Evolutionary conservation across 2,329 filamentous ascomycete genomes (phyloP), one percentile per base, ranked within the genome.

Genomic region (Didymella pinodella): DNA sequence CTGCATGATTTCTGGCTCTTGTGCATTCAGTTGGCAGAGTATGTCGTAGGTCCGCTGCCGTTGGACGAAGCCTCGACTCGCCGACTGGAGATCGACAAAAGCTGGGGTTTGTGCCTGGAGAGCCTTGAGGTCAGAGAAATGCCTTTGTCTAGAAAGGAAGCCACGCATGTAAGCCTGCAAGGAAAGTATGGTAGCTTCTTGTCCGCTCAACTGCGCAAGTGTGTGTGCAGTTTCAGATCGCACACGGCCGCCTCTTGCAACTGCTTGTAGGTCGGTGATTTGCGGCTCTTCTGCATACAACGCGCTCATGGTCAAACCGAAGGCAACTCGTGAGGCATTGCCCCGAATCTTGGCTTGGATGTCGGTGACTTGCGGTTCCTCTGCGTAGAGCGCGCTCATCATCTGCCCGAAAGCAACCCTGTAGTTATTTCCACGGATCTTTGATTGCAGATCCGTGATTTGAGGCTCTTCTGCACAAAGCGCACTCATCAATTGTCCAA

Each of bases 1-100:
- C 31, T 87, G 80, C 25, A 87, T 79, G 38, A 93, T 85, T 61
- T 88, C 85, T 0, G 86, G 81, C 36, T 89, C 86, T 66, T 91
- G 86, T 2, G 87, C 86, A 50, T 88, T 81, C 26, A 98, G 85
- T 41, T 90, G 84, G 16, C 88, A 85, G 14, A 96, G 83, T 44
- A 94, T 82, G 2, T 83, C 81, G 47, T 80, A 78, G 34, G 90
- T 85, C 45, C 85, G 77, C 60, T 88, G 81, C 56, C 92, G 85
- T 66, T 84, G 84, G 16, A 89, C 74, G 66, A 82, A 86, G n/a
- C 89, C 91, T 63, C 91, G 85, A 26, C 85, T 84, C 44, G 84
- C 81, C 20, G 87, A 85, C 74, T 96, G 92, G 1, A 96, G 81
- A 25, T 82, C 79, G 20, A 80, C 83, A 50, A 92, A 86, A 7